Conservation (phyloP, 2,329 filamentous ascomycete species). For the Epichloe baconii region DNA sequence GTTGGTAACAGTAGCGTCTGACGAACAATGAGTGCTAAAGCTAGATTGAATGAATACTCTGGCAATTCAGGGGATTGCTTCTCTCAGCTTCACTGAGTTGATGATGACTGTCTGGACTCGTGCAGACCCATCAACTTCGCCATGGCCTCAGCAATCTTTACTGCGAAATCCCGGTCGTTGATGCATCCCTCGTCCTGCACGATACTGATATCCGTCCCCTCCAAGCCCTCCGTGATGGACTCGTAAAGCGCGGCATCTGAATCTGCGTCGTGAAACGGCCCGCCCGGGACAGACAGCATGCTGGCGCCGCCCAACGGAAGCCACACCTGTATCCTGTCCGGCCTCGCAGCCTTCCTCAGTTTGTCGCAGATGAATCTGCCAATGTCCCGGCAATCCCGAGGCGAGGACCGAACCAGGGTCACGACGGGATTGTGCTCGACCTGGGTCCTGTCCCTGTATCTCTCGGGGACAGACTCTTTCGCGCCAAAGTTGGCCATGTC, state of each 20-base stretch:
- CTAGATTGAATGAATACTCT: no score
- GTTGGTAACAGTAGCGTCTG: no score
- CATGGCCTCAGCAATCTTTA: constrained; percentile 30
- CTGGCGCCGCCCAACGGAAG: constrained; percentile 49
- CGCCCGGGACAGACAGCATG: constrained; percentile 39
- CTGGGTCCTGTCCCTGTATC: constrained; percentile 36
- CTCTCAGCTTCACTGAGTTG: neutral
- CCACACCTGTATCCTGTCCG: constrained; percentile 38
- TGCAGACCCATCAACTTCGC: constrained; percentile 6
- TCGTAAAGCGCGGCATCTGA: constrained; percentile 39
- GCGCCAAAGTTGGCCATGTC: constrained; percentile 56
- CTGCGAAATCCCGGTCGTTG: constrained; percentile 40
- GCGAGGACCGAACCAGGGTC: constrained; percentile 51
- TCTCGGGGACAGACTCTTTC: constrained; percentile 37
- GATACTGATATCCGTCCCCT: constrained; percentile 33
- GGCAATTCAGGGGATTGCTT: no score
- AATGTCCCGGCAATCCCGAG: constrained; percentile 42
- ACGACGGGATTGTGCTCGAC: constrained; percentile 53
- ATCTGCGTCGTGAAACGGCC: constrained; percentile 35
- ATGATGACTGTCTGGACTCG: neutral
- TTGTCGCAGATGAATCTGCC: constrained; percentile 42
- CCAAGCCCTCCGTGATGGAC: constrained; percentile 34
- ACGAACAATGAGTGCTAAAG: no score
- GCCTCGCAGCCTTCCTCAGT: constrained; percentile 27
- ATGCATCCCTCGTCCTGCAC: constrained; percentile 36